These are phyloP conservation scores for Lodderomyces elongisporus DNA, from an alignment of 1,139 yeast genomes.

Conservation along the genomic window DNA sequence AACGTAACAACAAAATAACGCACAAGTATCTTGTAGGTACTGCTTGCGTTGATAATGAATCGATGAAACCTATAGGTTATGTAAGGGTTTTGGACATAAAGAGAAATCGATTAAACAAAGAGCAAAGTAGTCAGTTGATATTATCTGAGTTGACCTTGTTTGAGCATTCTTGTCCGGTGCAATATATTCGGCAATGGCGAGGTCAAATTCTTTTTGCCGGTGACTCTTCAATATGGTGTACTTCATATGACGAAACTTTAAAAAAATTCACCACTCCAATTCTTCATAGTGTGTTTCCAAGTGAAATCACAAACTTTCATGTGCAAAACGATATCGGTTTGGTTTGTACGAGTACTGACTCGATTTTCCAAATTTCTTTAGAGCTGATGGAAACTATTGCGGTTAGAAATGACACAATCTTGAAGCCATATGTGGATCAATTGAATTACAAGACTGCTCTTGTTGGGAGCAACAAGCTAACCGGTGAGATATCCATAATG, in stretches of 20 bases:
- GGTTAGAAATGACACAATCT: too few species aligned
- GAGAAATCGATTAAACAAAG: conserved; percentile 8
- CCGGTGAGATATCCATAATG: neutral
- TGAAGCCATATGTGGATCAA: neutral
- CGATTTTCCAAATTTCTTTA: too few species aligned
- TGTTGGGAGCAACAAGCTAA: neutral
- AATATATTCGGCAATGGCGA: conserved; percentile 34
- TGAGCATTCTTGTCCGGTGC: conserved; percentile 30
- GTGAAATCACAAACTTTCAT: conserved; percentile 33
- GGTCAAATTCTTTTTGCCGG: conserved; percentile 31
- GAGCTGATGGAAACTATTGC: too few species aligned
- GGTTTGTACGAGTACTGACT: conserved; percentile 39
- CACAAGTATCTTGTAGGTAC: conserved; percentile 43
- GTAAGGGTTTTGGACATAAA: conserved; percentile 42
- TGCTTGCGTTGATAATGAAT: too few species aligned
- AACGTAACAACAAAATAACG: conserved; percentile 26
- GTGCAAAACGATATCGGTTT: conserved; percentile 21
- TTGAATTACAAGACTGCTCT: neutral
- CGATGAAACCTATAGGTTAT: conserved; percentile 23
- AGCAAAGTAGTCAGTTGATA: conserved; percentile 13
- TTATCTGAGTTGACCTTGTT: conserved; percentile 37
- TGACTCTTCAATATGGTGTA: conserved; percentile 28
- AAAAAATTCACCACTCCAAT: conserved; percentile 33
- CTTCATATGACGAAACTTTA: conserved; percentile 34
- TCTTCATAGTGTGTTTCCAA: conserved; percentile 26